Percentiles rank a stretch among this genome's conserved stretches.
Evolutionary conservation across 495 filamentous ascomycete genomes (phyloP).

Genomic region (Penicillium bovifimosum): DNA sequence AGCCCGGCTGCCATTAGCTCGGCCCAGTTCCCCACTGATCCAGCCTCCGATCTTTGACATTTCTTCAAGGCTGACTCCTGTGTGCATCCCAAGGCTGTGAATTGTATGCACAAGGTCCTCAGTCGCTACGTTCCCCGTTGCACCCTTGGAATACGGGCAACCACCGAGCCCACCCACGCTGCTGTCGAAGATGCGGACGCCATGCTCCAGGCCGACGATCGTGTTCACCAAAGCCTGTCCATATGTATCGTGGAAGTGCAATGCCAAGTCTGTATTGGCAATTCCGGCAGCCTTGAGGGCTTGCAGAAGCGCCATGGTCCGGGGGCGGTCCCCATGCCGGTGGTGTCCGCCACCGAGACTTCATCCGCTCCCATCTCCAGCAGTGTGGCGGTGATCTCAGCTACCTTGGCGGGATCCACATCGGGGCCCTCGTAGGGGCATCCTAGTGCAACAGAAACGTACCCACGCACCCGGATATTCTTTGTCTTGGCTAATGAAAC

Average conservation of each 20-base stretch:
- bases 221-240: conserved; percentile 91
- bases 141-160: conserved; percentile 89
- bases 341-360: conserved; percentile 91
- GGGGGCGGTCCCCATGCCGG: conserved; percentile 92
- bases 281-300: conserved; percentile 72
- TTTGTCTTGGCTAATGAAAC: conserved; percentile 65
- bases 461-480: conserved; percentile 76
- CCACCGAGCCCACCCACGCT: conserved; percentile 89
- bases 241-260: conserved; percentile 98
- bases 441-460: conserved; percentile 89
- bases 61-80: conserved; percentile 79
- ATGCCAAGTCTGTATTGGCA: conserved; percentile 71
- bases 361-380: conserved; percentile 96
- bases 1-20: conserved; percentile 66
- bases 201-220: conserved; percentile 78
- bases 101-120: conserved; percentile 91
- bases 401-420: conserved; percentile 71
- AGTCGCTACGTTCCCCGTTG: conserved; percentile 91
- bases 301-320: conserved; percentile 63
- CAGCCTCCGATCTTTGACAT: conserved; percentile 79
- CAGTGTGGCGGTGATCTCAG: conserved; percentile 72
- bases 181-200: conserved; percentile 83
- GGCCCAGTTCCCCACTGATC: conserved; percentile 80
- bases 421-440: conserved; percentile 92
- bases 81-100: conserved; percentile 80